phyloP scores from a whole-genome alignment of 164 flowering plant genomes.

The Vitis riparia region DNA sequence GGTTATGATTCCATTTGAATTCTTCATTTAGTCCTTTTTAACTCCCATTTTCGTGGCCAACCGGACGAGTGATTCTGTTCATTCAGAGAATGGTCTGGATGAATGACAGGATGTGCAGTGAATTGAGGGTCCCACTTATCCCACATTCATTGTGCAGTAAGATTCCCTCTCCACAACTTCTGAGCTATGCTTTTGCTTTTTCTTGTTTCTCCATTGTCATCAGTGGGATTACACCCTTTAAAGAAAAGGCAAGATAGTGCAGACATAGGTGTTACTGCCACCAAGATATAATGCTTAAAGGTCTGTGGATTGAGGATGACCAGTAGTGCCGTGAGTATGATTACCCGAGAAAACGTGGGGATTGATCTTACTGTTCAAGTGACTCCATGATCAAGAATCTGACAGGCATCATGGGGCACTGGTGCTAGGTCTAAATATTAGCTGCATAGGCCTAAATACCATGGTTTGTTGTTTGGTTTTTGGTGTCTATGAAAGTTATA shows the following conservation, averaged over 20 bases:
- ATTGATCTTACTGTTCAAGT: neutral
- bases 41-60: neutral
- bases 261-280: neutral
- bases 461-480: too few species aligned
- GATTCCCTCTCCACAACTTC: conserved; percentile 1
- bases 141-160: neutral
- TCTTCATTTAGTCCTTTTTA: neutral
- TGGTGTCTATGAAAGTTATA: too few species aligned
- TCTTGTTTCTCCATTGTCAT: neutral
- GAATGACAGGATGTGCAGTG: neutral
- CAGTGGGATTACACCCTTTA: neutral
- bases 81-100: neutral
- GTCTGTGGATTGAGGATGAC: neutral
- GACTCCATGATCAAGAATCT: neutral
- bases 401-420: neutral
- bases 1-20: neutral
- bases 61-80: neutral
- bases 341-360: neutral
- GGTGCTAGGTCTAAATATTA: too few species aligned
- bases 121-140: neutral
- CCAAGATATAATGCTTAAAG: neutral
- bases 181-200: neutral
- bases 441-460: neutral
- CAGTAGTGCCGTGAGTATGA: neutral
- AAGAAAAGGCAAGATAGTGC: neutral